Base-by-base conservation (phyloP, 139 green algal genomes). In the Deuterostichococcus epilithicus region DNA sequence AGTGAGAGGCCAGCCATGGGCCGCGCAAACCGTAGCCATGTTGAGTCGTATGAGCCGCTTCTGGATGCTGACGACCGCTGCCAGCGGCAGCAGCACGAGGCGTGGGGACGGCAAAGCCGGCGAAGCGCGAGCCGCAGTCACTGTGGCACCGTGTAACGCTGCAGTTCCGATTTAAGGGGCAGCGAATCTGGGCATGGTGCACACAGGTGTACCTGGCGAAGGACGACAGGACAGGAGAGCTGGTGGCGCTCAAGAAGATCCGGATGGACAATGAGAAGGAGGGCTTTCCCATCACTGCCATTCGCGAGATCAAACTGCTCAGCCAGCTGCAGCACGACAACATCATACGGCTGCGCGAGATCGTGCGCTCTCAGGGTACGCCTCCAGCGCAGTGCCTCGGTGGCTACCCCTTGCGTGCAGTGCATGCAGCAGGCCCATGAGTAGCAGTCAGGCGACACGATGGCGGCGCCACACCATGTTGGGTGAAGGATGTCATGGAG, bases 241-340 rank as follows among this genome's bases (percentile, higher is more conserved):
- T 88, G 73, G 89, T 97, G 26, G 96, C 96, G 1, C 74, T 98
- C 28, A 99, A 99, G 86, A 97, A 97, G 80, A 97, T 99, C 33
- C 90, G 94, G 32, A 98, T 99, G 94, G 96, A 99, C 83, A 98
- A 93, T 71, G 95, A 99, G 82, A 98, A 98, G 80, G 96, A 99
- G 84, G 96, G 96, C 60, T 98, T 99, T 73, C 96, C 96, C 15
- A 98, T 99, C 85, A 99, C 96, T 6, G 96, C 96, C 2, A 97
- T 99, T 33, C 90, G 96, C 0, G 96, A 99, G 81, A 99, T 99
- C 78, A 98, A 98, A 75, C 96, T 99, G 47, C 85, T 99, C 59
- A 97, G 92, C 44, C 86, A 63, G 26, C 78, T 97, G 25, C 83
- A 94, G 52, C 86, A 98, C 68, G 87, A 94, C 18, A 98, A 99